A percentile compares a stretch with the other conserved stretches of the same genome.
Conservation (phyloP, 2,329 filamentous ascomycete species). For the Apiospora malaysiana region DNA sequence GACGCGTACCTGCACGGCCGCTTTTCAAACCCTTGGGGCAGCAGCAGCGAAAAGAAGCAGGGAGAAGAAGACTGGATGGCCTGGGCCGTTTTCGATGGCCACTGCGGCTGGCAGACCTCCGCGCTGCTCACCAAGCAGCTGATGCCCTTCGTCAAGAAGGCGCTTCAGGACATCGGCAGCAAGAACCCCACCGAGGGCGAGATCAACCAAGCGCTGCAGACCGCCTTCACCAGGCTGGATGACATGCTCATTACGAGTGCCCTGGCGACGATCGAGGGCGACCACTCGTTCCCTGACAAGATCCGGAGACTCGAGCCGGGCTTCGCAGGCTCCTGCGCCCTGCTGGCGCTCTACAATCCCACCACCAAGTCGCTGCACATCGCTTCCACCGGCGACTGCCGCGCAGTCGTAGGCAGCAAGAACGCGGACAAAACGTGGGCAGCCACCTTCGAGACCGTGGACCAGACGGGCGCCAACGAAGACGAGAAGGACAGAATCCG, state of each 20-base stretch:
- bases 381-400: constrained; percentile 69
- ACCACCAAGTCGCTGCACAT: constrained; percentile 56
- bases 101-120: constrained; percentile 44
- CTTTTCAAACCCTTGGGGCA: constrained; percentile 35
- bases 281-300: constrained; percentile 37
- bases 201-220: constrained; percentile 43
- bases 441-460: constrained; percentile 61
- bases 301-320: constrained; percentile 37
- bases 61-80: constrained; percentile 37
- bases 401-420: constrained; percentile 65
- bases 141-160: constrained; percentile 37
- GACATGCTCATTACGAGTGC: constrained; percentile 38
- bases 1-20: constrained; percentile 42
- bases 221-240: constrained; percentile 47
- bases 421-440: constrained; percentile 52
- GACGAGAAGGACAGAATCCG: constrained; percentile 62
- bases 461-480: constrained; percentile 70
- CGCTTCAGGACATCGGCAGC: constrained; percentile 30
- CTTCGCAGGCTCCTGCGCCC: constrained; percentile 65
- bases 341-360: constrained; percentile 65
- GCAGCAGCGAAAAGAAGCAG: background rate
- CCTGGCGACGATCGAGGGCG: constrained; percentile 32
- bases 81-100: constrained; percentile 44
- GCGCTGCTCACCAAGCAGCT: constrained; percentile 39
- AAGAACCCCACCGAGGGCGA: constrained; percentile 31